Base-by-base conservation (phyloP, 2,329 filamentous ascomycete species). In the Botrytis paeoniae region DNA sequence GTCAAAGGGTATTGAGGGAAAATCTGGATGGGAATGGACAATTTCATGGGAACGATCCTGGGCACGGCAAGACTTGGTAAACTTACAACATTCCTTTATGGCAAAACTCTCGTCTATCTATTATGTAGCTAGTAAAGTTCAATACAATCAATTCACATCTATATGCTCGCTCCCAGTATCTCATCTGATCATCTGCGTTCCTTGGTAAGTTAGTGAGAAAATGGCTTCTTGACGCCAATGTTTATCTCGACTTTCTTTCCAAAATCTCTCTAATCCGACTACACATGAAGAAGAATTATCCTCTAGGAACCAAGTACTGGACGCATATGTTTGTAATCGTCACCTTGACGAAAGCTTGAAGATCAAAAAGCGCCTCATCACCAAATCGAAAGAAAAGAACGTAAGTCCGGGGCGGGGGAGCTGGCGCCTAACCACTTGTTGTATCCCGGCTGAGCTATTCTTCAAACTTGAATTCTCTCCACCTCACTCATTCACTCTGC, bases 61-160 rank as follows among this genome's bases (percentile, higher is more conserved):
- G 35, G 16, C 18, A 41, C 18, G 35, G 37, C 48, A 6, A 43
- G 51, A 51, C 6, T 57, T 57, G 37, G 37, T n/a, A 68, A 57
- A 68, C 48, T 57, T 41, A 69, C 37, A 18, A 57, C 65, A 41
- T 68, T 68, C 65, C 35, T 57, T 68, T 16, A 25, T 9, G n/a
- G 32, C 45, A 54, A 32, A 16, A 25, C 29, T 39, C 48, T 57
- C 25, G 7, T 41, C 29, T 18, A 41, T 43, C 8, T 57, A 7
- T 57, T 32, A 41, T n/a, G 65, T 57, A 69, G 35, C 35, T 43
- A 12, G 9, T n/a, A 57, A 41, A 14, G 18, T 32, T 41, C 48
- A 57, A 69, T 59, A 69, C 54, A 69, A 57, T 37, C 29, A 29
- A 41, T 43, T 59, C 35, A 29, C 35, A 32, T 57, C 37, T 57